A percentile compares a stretch with the other conserved stretches of the same genome.
Conservation (phyloP, 352 stramenopile genomes). For the Phytophthora capsici region DNA sequence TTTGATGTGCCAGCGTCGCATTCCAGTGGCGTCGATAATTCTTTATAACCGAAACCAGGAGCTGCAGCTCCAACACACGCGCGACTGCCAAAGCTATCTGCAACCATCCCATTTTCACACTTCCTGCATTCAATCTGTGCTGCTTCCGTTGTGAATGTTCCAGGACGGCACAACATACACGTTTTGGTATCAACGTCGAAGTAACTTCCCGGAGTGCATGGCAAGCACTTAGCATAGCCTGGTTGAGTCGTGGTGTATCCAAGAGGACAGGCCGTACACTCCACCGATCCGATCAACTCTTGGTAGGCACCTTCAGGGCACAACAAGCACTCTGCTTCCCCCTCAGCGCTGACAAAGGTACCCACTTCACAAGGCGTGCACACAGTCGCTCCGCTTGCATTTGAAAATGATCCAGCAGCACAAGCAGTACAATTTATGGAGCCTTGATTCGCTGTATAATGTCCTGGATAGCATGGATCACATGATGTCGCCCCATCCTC, state of each 20-base stretch:
- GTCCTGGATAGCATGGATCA: constrained; percentile 44
- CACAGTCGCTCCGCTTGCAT: constrained; percentile 12
- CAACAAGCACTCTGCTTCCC: constrained; percentile 53
- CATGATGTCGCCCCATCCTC: constrained; percentile 41
- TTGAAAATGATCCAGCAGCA: constrained; percentile 39
- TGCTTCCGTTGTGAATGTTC: constrained; percentile 36
- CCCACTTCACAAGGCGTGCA: constrained; percentile 35
- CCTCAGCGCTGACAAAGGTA: constrained; percentile 39
- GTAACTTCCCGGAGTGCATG: constrained; percentile 49
- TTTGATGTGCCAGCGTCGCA: constrained; percentile 50
- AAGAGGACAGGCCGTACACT: constrained; percentile 46
- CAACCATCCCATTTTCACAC: constrained; percentile 38
- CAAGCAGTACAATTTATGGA: constrained; percentile 37
- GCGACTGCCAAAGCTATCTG: constrained; percentile 39
- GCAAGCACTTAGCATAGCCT: constrained; percentile 44
- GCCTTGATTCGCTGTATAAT: constrained; percentile 36
- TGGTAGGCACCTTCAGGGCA: constrained; percentile 54
- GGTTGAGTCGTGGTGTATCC: constrained; percentile 44
- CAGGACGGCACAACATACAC: constrained; percentile 45
- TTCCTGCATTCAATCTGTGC: constrained; percentile 37
- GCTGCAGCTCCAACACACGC: constrained; percentile 30
- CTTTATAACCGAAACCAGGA: constrained; percentile 28
- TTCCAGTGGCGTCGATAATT: constrained; percentile 4
- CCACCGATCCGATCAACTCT: constrained; percentile 27
- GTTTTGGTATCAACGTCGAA: constrained; percentile 34